Evolutionary conservation across 495 filamentous ascomycete genomes (phyloP), one percentile per base, ranked within the genome.

Genomic region (Hypoxylon intermedium): DNA sequence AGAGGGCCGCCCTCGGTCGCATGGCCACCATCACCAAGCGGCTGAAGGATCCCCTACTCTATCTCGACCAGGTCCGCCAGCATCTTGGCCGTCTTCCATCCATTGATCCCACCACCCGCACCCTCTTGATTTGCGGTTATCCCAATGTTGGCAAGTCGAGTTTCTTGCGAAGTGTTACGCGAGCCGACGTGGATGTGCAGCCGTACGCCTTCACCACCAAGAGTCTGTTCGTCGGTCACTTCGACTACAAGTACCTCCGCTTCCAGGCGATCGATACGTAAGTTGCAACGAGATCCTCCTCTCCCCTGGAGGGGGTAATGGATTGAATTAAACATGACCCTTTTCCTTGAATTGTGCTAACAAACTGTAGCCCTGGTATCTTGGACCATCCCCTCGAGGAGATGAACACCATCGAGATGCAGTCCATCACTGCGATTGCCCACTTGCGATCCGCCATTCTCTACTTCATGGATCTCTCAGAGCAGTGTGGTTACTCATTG

Each of bases 381-480:
- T 80, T 98, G 53, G 94, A 98, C 70, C 95, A 98, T 72, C 95
- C 94, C 11, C 83, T 98, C 7, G 95, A 98, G 76, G 94, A 98
- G 78, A 98, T 98, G 94, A 98, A 98, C 77, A 97, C 94, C 7
- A 98, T 98, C 72, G 95, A 98, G 75, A 97, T 98, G 93, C 94
- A 81, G 66, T 92, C 88, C 12, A 97, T 98, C 59, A 97, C 93
- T 9, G 94, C 94, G 7, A 95, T 98, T 75, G 94, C 94, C 37
- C 94, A 98, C 82, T 79, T 98, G 54, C 86, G 94, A 44, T 93
- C 91, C 23, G 93, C 93, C 19, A 92, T 98, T 53, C 79, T 97
- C 50, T 98, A 97, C 76, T 98, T 98, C 76, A 96, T 98, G 86
- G 94, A 98, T 77, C 83, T 98, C 54, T 94, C 90, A 13, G 95